Evolutionary conservation across 2,329 filamentous ascomycete species (phyloP), one percentile per base, ranked within the genome.

Genomic region (Alternaria sp.): DNA sequence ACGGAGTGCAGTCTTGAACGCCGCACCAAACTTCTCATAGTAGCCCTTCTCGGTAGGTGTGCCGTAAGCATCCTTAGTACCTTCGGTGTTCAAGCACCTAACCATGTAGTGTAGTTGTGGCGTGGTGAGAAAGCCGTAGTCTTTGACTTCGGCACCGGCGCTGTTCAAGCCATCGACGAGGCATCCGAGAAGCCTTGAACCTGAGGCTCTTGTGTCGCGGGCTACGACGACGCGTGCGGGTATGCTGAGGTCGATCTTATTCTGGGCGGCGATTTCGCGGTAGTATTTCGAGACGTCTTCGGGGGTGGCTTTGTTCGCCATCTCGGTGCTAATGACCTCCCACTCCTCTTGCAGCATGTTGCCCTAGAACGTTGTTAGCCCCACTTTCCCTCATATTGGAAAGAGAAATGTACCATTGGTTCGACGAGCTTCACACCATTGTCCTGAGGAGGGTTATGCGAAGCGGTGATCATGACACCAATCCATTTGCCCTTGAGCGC

Each of bases 71-170:
- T 94, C 90, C 60, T 92, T 90, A 3, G 93, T 96, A 65, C 92
- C 92, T 74, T 96, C 88, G 1, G 95, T 98, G 83, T 99, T 99
- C 82, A 94, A 88, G 81, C 94, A 97, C 69, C 96, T 92, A 30
- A 95, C 95, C 68, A 98, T 86, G 82, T 99, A 99, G 84, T 99
- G 96, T 62, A 99, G 87, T 83, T 98, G 96, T n/a, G 96, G 96
- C 4, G 96, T 99, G 12, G 96, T 98, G 75, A 97, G 86, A 78
- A 94, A 90, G 82, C 95, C 96, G 84, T 90, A 95, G 84, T 98
- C 95, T 76, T 89, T 89, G 77, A 88, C 90, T 64, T 93, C 88
- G 58, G 91, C 89, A 60, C 88, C 87, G 50, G 91, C 90, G 55
- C 92, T 92, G 64, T 90, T 89, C 68, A 98, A 85, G 18, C 93